Conservation (phyloP, 768 basidiomycete species). For the Lactarius vividus region DNA sequence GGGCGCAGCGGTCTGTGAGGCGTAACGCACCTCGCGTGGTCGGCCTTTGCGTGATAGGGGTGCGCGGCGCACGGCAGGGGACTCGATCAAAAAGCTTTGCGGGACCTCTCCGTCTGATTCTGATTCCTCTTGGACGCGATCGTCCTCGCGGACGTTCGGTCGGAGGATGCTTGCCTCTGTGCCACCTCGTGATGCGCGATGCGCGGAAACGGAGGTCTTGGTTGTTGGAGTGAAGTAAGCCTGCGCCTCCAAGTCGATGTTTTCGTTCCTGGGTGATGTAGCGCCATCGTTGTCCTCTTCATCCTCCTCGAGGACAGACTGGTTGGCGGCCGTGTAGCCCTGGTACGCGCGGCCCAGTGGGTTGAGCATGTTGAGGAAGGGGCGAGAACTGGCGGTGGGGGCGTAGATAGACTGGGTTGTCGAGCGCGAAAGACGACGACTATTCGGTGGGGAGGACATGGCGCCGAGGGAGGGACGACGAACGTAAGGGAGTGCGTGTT, state of each 20-base stretch:
- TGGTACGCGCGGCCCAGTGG: conserved; percentile 72
- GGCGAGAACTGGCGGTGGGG: conserved; percentile 59
- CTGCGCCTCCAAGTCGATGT: conserved; percentile 59
- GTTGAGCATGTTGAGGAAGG: conserved; percentile 81
- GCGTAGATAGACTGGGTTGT: conserved; percentile 36
- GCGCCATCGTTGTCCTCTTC: conserved; percentile 51
- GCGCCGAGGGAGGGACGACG: background rate
- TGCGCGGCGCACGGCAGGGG: conserved; percentile 37
- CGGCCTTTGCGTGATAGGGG: conserved; percentile 37
- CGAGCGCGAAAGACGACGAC: conserved; percentile 31
- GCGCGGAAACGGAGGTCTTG: conserved; percentile 41
- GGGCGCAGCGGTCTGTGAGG: conserved; percentile 8
- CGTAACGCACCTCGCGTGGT: conserved; percentile 33
- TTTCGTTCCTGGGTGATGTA: conserved; percentile 36
- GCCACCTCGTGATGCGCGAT: conserved; percentile 57
- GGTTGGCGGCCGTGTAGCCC: conserved; percentile 73
- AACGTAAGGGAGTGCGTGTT: background rate
- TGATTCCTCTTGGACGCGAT: conserved; percentile 56
- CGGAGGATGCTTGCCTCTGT: conserved; percentile 58
- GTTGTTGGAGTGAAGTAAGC: conserved; percentile 38
- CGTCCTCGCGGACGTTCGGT: conserved; percentile 71
- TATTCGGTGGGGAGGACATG: conserved; percentile 30
- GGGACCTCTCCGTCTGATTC: conserved; percentile 83
- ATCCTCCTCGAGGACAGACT: conserved; percentile 70
- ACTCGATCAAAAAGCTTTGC: conserved; percentile 83